Evolutionary conservation across 805 yeast species (phyloP), one percentile per base, ranked within the genome.

Genomic region (Candida germanica): DNA sequence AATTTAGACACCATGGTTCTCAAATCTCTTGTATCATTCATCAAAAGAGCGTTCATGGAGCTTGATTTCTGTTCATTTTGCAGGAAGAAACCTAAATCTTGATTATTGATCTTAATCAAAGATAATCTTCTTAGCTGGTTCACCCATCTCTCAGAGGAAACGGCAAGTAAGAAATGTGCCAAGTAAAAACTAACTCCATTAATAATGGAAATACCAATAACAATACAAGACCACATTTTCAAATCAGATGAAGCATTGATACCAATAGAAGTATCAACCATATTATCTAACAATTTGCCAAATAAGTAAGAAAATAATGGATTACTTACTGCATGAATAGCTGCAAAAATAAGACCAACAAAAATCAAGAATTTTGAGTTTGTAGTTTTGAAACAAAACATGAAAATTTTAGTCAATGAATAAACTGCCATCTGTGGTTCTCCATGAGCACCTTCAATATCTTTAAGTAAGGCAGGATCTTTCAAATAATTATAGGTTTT

Each of bases 1-100:
- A 83, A 80, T 28, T 79, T 79, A 0, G 86, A 69, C 1, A 86
- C 70, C 24, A 89, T 58, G 0, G 67, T 58, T 42, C 96, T 69
- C 40, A 86, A 59, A 49, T 87, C 95, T 48, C 96, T 77, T 0
- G 86, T 58, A 53, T 93, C 97, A 52, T 86, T 87, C 71, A 89
- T 64, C 3, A 91, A 46, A 12, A 89, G 64, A 0, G 94, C 77
- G 14, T 81, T 69, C 10, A 84, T 47, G 44, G 73, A 82, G 23
- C 77, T 73, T 2, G 79, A 66, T 26, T 60, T 64, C 38, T 55
- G 61, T 9, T 43, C 49, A 11, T 61, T 58, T 2, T 49, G 46
- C 16, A 60, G 62, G 48, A 74, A 77, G 80, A 84, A 86, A 8
- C 60, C 43, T 49, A 75, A 47, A 19, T 73, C 73, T 42, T 81